Evolutionary conservation across 495 filamentous ascomycete species (phyloP), one percentile per base, ranked within the genome.

Genomic region (Sphaerosporella brunnea): DNA sequence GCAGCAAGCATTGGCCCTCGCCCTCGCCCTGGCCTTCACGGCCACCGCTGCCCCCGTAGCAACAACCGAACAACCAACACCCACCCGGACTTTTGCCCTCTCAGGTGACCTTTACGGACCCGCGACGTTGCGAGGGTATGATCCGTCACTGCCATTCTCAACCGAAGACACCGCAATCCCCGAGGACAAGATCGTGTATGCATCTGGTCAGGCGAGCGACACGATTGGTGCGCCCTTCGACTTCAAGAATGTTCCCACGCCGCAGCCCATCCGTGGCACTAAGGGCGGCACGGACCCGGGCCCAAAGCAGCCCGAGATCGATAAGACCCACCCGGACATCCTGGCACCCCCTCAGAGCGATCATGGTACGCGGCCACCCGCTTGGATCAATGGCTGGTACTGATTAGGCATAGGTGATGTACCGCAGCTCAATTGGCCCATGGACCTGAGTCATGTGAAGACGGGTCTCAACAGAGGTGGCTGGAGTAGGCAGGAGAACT

Each of bases 401-500:
- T 5, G 28, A 5, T 5, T 5, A 5, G 28, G 13, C 13, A 40
- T 21, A 16, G 37, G 40, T 34, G 43, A 34, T 36, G 73, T 80
- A 0, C 65, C 71, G 21, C 79, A 83, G 54, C 73, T 76, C 1
- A 73, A 79, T 53, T 85, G 79, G 80, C 77, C 78, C 0, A 68
- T 85, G 58, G 79, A 77, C 48, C 64, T 83, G 8, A 80, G 75
- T 44, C 73, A 77, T 50, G 73, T 73, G 49, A 67, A 74, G 21
- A 62, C 74, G 13, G 79, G 78, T 20, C 63, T 68, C 1, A 64
- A 69, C 20, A 63, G 62, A 37, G 68, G 76, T 4, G 80, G 80
- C 0, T 86, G 75, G 77, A 76, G 79, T 18, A 65, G 80, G 5
- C 77, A 84, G 56, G 69, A 83, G 60, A 79, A 81, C 47, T 59